Evolutionary conservation across 768 basidiomycete species (phyloP).

Genomic region (Kockovaella imperatae): DNA sequence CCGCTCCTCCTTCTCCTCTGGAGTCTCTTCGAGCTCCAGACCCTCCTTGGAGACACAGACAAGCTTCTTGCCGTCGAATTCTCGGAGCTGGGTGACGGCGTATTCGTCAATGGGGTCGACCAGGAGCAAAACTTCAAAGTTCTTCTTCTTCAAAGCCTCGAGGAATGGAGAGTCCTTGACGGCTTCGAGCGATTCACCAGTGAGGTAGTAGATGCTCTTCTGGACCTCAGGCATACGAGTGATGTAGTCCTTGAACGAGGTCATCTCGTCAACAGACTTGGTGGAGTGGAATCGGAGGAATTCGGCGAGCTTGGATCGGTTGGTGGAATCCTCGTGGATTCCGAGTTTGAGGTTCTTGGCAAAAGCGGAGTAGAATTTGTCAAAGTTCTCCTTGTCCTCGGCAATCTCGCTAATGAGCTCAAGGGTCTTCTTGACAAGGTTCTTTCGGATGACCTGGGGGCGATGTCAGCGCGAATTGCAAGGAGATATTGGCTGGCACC

Average conservation of each 20-base stretch:
- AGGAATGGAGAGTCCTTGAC: constrained; percentile 95
- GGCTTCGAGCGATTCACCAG: constrained; percentile 88
- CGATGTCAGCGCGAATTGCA: neutral
- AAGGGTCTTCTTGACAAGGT: constrained; percentile 96
- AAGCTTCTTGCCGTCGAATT: constrained; percentile 96
- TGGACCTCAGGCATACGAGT: constrained; percentile 99
- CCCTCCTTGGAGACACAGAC: constrained; percentile 98
- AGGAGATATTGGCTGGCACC: constrained; percentile 54
- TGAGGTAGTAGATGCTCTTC: constrained; percentile 98
- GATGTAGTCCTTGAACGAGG: constrained; percentile 97
- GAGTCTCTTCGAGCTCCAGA: constrained; percentile 96
- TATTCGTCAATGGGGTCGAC: constrained; percentile 99
- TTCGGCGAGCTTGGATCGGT: constrained; percentile 98
- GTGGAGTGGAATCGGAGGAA: constrained; percentile 98
- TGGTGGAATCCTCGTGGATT: constrained; percentile 97
- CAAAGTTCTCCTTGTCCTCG: constrained; percentile 91
- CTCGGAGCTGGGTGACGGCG: constrained; percentile 96
- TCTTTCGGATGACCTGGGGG: constrained; percentile 59
- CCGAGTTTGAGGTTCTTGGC: constrained; percentile 99
- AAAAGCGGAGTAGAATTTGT: constrained; percentile 86
- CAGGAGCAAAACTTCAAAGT: constrained; percentile 93
- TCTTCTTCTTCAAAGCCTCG: constrained; percentile 98
- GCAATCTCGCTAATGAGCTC: constrained; percentile 92
- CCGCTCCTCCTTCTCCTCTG: constrained; percentile 86
- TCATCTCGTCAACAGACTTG: constrained; percentile 80